Evolutionary conservation across 1,284 basidiomycete genomes (phyloP), one percentile per base, ranked within the genome.

Genomic region (Crocinoboletus sp.): DNA sequence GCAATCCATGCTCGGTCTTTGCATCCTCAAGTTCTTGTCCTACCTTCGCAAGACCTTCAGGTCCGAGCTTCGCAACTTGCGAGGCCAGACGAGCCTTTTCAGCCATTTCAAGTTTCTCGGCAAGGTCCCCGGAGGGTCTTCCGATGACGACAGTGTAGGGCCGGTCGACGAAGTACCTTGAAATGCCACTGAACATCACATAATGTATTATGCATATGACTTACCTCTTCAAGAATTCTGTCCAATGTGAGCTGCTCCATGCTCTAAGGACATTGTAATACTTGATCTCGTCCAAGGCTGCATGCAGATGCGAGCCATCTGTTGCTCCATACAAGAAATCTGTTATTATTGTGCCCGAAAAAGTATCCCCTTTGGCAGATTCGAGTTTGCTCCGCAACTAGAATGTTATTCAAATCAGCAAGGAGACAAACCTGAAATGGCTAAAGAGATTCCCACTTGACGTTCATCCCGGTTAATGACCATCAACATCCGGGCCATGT

Each of bases 401-500:
- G 23, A 35, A 49, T 27, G 11, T 35, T 34, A n/a, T n/a, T n/a
- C 11, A 2, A 41, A 40, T 43, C 23, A 51, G 41, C 4, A 50
- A 36, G 29, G 23, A 29, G n/a, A 41, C 7, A 5, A 47, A 41
- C 30, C 3, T 35, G 6, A 16, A 2, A 29, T 35, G 19, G 5
- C 12, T n/a, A 11, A 33, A 2, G 45, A 45, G 15, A 17, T 9
- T 39, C 65, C 38, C 55, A 87, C 85, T 72, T 94, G 90, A 49
- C 91, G 80, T 65, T 91, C 87, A 59, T 97, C 92, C 28, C 94
- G 74, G 53, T 86, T 80, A 44, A 99, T 83, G 16, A 97, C 74
- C 78, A 90, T 87, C 15, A 68, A 66, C 86, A 99, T 97, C 20
- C 96, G 74, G 24, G 84, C 76, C 88, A 98, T 94, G 67, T 99